These are phyloP conservation scores for Torrubiella hemipterigena DNA, from an alignment of 2,329 filamentous ascomycete genomes.

Conservation along the genomic window DNA sequence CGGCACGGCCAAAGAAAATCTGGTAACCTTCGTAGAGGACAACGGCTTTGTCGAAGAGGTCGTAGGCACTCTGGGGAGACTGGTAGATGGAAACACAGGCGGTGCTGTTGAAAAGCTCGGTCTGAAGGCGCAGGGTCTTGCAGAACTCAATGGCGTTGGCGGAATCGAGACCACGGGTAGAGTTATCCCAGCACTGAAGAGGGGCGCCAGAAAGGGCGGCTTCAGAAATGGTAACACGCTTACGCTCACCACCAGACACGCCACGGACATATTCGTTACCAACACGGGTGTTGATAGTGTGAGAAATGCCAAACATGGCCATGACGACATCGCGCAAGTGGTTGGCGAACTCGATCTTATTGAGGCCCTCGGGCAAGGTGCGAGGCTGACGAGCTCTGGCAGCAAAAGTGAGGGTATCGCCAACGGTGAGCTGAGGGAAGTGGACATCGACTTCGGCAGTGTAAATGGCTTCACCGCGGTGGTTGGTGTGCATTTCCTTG, in stretches of 20 bases:
- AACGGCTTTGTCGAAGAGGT: constrained; percentile 47
- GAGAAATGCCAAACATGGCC: constrained; percentile 17
- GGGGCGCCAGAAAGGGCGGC: constrained; percentile 46
- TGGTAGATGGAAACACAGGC: constrained; percentile 66
- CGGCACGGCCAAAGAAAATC: constrained; percentile 50
- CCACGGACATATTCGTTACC: constrained; percentile 67
- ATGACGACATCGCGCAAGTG: constrained; percentile 42
- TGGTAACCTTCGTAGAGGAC: constrained; percentile 50
- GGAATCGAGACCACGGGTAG: constrained; percentile 60
- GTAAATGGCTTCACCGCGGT: constrained; percentile 73
- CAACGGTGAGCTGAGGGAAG: constrained; percentile 62
- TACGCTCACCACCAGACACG: constrained; percentile 62
- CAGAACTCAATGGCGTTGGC: constrained; percentile 68
- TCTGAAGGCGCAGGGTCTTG: constrained; percentile 55
- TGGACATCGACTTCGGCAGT: constrained; percentile 71
- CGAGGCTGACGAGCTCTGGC: constrained; percentile 54
- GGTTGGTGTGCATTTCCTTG: constrained; percentile 59
- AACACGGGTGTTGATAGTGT: constrained; percentile 61
- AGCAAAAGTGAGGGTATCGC: constrained; percentile 65
- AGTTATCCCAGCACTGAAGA: constrained; percentile 60
- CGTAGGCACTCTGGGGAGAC: constrained; percentile 52
- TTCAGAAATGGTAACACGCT: constrained; percentile 53
- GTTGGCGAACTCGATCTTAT: constrained; percentile 36
- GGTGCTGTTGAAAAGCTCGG: constrained; percentile 54
- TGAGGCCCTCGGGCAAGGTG: constrained; percentile 41